Conservation (phyloP, 768 basidiomycete genomes). For the Trametes villosa region DNA sequence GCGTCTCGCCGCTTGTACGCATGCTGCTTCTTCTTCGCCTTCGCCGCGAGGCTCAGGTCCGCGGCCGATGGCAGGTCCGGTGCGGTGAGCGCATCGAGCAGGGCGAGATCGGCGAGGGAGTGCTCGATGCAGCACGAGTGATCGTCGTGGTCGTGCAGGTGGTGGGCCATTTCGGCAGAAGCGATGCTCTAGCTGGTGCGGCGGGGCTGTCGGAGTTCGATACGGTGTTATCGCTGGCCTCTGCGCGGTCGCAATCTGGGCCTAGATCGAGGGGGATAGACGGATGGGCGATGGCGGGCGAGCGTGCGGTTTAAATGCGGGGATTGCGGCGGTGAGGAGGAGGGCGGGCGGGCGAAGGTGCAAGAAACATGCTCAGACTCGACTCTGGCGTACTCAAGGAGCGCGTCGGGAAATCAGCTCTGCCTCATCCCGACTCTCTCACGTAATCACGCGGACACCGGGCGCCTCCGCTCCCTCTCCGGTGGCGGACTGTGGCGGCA, state of each 20-base stretch:
- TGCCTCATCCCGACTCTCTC: constrained; percentile 7
- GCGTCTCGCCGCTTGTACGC: constrained; percentile 66
- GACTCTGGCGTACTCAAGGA: not conserved
- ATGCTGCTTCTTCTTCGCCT: constrained; percentile 30
- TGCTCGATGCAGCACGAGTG: constrained; percentile 31
- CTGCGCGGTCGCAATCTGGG: not conserved
- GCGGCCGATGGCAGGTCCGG: constrained; percentile 42
- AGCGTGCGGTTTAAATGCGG: constrained; percentile 6
- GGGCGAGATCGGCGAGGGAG: constrained; percentile 54
- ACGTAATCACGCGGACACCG: constrained; percentile 22
- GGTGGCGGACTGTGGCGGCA: no score
- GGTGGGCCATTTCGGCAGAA: constrained; percentile 28
- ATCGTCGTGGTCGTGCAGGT: constrained; percentile 17
- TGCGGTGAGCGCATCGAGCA: constrained; percentile 68
- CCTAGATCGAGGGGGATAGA: not conserved
- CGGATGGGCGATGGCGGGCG: not conserved
- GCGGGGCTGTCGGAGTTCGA: not conserved
- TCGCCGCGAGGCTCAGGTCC: constrained; percentile 35
- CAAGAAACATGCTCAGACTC: not conserved
- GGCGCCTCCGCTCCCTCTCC: not conserved
- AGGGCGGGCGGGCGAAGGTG: not conserved
- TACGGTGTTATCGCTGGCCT: not conserved
- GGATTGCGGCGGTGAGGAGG: not conserved
- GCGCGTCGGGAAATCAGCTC: constrained; percentile 2
- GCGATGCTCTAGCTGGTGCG: not conserved